Percentiles rank a stretch among this genome's conserved stretches.
Conservation (phyloP, 495 filamentous ascomycete genomes). For the Neurospora sp. region DNA sequence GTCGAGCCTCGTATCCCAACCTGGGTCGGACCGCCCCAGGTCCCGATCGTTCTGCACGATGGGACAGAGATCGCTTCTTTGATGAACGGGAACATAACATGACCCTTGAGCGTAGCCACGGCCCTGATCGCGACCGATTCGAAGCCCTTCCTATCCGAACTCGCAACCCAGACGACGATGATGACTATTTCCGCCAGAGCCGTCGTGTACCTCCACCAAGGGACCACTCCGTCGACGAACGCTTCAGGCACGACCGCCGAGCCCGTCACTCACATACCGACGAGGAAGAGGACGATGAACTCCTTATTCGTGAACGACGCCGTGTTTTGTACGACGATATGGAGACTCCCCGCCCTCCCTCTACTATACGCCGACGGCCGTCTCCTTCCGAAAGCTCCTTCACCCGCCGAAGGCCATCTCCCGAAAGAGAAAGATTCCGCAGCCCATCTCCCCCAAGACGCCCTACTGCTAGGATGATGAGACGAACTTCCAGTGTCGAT, state of each 20-base stretch:
- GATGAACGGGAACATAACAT: constrained; percentile 18
- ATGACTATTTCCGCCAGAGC: constrained; percentile 13
- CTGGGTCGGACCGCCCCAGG: constrained; percentile 17
- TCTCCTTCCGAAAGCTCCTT: constrained; percentile 22
- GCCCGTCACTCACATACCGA: constrained; percentile 21
- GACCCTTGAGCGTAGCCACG: constrained; percentile 14
- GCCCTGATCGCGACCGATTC: constrained; percentile 26
- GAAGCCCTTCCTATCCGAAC: constrained; percentile 7
- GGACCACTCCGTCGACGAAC: constrained; percentile 23
- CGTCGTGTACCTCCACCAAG: constrained; percentile 10
- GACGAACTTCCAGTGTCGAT: constrained; percentile 38
- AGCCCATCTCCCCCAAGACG: constrained; percentile 26
- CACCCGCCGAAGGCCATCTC: constrained; percentile 20
- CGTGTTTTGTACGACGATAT: constrained; percentile 28
- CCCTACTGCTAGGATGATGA: constrained; percentile 14
- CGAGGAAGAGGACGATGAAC: constrained; percentile 31
- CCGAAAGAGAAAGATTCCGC: constrained; percentile 26
- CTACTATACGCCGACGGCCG: constrained; percentile 4
- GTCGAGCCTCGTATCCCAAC: constrained; percentile 26
- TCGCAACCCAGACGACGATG: constrained; percentile 12
- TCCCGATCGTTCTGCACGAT: constrained; percentile 26
- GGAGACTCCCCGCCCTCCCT: constrained; percentile 13
- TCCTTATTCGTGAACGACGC: constrained; percentile 23
- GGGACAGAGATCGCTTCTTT: constrained; percentile 33
- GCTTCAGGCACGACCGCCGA: constrained; percentile 19